These are phyloP conservation scores for Raphidocelis subcapitata DNA, from an alignment of 139 green algal genomes.

Conservation along the genomic window DNA sequence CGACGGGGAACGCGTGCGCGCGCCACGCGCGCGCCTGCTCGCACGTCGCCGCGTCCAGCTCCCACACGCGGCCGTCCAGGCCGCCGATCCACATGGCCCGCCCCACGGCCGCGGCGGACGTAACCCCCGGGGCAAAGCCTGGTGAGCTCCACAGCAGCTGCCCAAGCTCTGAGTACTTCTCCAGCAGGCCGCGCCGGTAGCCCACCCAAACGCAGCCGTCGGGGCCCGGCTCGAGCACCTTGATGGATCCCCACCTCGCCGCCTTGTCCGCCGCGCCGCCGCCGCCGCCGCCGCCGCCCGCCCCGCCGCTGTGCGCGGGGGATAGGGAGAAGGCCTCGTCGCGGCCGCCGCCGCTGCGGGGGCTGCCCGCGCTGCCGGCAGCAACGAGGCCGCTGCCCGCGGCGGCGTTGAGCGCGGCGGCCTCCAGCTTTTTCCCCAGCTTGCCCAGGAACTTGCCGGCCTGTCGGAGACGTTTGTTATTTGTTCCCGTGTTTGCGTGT, in stretches of 20 bases:
- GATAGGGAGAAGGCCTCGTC: not conserved
- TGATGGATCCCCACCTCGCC: slow-evolving; percentile 11
- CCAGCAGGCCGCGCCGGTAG: slow-evolving; percentile 58
- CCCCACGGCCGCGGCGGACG: slow-evolving; percentile 36
- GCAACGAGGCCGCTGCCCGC: too few species aligned
- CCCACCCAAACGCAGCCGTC: slow-evolving; percentile 55
- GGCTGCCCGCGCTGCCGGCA: slow-evolving; percentile 1
- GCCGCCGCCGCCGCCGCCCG: slow-evolving; percentile 7
- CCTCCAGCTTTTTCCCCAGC: slow-evolving; percentile 44
- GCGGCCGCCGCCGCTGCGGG: not conserved
- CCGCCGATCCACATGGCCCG: slow-evolving; percentile 63
- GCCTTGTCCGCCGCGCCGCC: not conserved
- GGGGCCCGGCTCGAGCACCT: slow-evolving; percentile 38
- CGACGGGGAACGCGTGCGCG: slow-evolving; percentile 52
- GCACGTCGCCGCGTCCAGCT: slow-evolving; percentile 14
- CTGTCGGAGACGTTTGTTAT: slow-evolving; percentile 10
- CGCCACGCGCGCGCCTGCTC: slow-evolving; percentile 34
- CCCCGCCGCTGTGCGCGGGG: not conserved
- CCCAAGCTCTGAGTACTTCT: slow-evolving; percentile 56
- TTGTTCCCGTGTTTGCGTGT: not conserved
- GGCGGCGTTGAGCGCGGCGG: slow-evolving; percentile 21
- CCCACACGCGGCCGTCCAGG: slow-evolving; percentile 45
- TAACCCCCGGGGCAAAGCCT: slow-evolving; percentile 23
- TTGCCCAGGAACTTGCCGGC: slow-evolving; percentile 50
- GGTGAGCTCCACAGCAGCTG: slow-evolving; percentile 37